phyloP scores from a whole-genome alignment of 1,284 basidiomycete species.

The Leccinum fuscescens region DNA sequence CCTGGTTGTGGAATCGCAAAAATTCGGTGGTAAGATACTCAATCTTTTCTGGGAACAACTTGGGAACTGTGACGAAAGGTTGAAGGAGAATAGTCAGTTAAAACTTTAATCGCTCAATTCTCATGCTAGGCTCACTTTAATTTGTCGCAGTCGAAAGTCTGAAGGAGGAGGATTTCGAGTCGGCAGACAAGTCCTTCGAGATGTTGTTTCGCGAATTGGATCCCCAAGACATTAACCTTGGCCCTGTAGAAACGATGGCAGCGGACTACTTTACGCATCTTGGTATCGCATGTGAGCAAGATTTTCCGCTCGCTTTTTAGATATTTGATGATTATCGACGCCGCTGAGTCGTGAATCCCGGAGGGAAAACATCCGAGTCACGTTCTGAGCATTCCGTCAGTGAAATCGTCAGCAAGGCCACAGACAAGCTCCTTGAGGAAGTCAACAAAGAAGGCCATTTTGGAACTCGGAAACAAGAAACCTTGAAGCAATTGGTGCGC shows the following conservation, averaged over 20 bases:
- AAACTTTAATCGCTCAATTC: not conserved
- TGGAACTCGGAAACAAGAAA: not conserved
- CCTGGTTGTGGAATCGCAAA: slow-evolving; percentile 6
- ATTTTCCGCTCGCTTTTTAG: not conserved
- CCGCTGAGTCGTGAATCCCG: not conserved
- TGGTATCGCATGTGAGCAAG: slow-evolving; percentile 8
- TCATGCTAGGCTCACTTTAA: not conserved
- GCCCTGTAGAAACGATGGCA: slow-evolving; percentile 1
- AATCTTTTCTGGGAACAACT: slow-evolving; percentile 3
- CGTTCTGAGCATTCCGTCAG: not conserved
- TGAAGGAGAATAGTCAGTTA: not conserved
- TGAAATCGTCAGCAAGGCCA: not conserved
- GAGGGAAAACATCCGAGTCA: not conserved
- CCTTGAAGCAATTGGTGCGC: not conserved
- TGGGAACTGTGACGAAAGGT: not conserved
- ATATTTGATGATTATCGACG: not conserved
- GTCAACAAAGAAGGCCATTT: not conserved
- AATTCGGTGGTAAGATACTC: not conserved
- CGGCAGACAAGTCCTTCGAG: not conserved
- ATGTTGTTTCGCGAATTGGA: slow-evolving; percentile 4
- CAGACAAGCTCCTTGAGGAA: not conserved
- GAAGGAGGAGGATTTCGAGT: not conserved
- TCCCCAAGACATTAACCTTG: not conserved
- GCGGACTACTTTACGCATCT: slow-evolving; percentile 5
- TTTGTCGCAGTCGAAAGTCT: not conserved